Base-by-base conservation (phyloP, 2,329 filamentous ascomycete genomes). In the Amphichorda felina region DNA sequence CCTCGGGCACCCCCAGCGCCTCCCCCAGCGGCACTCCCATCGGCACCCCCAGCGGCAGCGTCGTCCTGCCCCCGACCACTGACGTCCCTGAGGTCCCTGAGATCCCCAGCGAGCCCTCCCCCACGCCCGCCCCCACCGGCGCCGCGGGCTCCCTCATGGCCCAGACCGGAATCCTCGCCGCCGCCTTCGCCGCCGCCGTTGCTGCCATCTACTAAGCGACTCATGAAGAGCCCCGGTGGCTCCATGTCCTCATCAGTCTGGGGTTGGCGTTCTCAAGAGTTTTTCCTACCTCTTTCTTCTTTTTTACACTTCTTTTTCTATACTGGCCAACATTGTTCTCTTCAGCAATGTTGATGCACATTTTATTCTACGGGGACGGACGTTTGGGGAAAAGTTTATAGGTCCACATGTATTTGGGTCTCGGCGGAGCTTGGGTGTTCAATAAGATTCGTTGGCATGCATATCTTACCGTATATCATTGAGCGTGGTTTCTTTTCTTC, bases 111-210 rank as follows among this genome's bases (percentile, higher is more conserved):
- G 31, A 13, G 8, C 5, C 27, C 10, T 13, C 31, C 9, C 25
- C 25, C 18, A 15, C 26, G 10, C 19, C 24, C 34, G 18, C 19
- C 17, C 21, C 53, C 33, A 47, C 54, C 11, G 42, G 38, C 28
- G 55, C 50, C 40, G 60, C 60, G 33, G 53, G 47, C 40, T 47
- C 50, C 27, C 48, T 65, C 28, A 44, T 59, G 19, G 47, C 58
- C 40, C 56, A 61, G 45, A 56, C 56, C 40, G 59, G 61, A 32
- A 41, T 65, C 38, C 41, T 66, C 31, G 56, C 59, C 25, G 53
- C 51, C 28, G 56, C 54, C 26, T 40, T 66, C 37, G 55, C 57
- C 19, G 60, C 57, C 25, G 61, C 56, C 39, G 39, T 63, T 34
- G 55, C 57, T 39, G 51, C 61, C 38, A 55, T 62, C 38, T 50